phyloP scores from a whole-genome alignment of 495 filamentous ascomycete genomes.

The Rostrohypoxylon terebratum region DNA sequence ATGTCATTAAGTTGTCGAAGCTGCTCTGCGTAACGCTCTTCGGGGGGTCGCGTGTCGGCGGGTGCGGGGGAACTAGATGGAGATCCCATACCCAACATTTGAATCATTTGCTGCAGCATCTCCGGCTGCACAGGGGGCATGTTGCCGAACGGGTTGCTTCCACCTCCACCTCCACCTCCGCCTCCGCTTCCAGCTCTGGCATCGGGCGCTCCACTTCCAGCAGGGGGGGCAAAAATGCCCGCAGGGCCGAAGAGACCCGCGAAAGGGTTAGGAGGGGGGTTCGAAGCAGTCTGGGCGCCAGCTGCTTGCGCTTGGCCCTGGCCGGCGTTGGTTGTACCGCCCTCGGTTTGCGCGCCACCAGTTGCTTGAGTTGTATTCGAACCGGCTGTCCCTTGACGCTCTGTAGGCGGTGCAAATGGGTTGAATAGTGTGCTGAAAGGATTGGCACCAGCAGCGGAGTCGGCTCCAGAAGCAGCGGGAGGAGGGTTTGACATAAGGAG shows the following conservation, averaged over 20 bases:
- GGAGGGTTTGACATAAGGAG: conserved; percentile 10
- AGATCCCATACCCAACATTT: conserved; percentile 49
- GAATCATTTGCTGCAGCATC: conserved; percentile 61
- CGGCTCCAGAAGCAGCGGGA: conserved; percentile 46
- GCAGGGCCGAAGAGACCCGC: conserved; percentile 55
- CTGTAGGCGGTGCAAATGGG: conserved; percentile 21
- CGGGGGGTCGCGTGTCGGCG: conserved; percentile 85
- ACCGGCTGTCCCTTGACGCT: conserved; percentile 46
- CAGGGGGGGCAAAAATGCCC: conserved; percentile 1
- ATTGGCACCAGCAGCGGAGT: conserved; percentile 61
- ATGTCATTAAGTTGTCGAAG: conserved; percentile 96
- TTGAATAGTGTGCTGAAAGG: conserved; percentile 80
- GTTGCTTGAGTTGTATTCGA: conserved; percentile 29
- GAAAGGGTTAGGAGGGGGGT: conserved; percentile 55
- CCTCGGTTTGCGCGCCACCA: conserved; percentile 18
- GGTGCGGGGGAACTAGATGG: conserved; percentile 63
- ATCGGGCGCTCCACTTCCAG: not conserved
- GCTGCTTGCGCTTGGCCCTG: conserved; percentile 45
- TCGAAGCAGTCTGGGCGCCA: conserved; percentile 30
- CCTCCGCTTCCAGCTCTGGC: conserved; percentile 22
- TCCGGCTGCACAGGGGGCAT: conserved; percentile 49
- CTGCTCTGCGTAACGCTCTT: conserved; percentile 92
- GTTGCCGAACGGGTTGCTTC: conserved; percentile 40
- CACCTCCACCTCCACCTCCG: conserved; percentile 1
- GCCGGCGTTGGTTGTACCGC: conserved; percentile 32